Conservation (phyloP, 2,329 filamentous ascomycete genomes). For the Alternaria triticina region DNA sequence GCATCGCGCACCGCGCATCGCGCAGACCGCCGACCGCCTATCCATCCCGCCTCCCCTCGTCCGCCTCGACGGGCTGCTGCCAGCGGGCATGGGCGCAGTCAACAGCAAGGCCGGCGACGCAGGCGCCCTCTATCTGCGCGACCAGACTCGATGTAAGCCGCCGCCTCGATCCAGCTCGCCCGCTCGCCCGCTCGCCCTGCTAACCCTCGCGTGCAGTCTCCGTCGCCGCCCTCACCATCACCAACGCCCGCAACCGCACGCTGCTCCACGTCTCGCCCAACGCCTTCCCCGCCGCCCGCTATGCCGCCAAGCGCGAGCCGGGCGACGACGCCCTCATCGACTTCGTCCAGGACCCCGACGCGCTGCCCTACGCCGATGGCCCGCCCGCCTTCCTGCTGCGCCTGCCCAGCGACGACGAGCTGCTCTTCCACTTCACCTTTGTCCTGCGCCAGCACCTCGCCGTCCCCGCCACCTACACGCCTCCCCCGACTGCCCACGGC, state of each 20-base stretch:
- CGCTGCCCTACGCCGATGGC: constrained; percentile 36
- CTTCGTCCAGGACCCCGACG: constrained; percentile 92
- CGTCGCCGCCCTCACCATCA: constrained; percentile 81
- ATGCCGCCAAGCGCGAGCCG: constrained; percentile 72
- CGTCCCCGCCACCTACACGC: constrained; percentile 46
- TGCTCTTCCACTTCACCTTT: constrained; percentile 92
- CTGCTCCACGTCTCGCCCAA: constrained; percentile 83
- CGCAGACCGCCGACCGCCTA: background rate
- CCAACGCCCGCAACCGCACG: constrained; percentile 77
- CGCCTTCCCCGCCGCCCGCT: constrained; percentile 81
- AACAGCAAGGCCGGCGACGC: constrained; percentile 84
- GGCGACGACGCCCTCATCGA: constrained; percentile 81
- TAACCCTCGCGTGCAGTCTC: constrained; percentile 67
- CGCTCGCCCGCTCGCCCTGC: constrained; percentile 6
- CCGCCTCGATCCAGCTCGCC: background rate
- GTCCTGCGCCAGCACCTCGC: constrained; percentile 67
- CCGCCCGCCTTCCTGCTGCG: constrained; percentile 82
- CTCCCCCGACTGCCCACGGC: constrained; percentile 58
- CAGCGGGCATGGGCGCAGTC: constrained; percentile 80
- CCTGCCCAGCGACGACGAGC: constrained; percentile 87
- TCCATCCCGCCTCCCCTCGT: background rate
- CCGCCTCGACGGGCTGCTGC: constrained; percentile 9
- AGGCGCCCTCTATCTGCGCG: constrained; percentile 79
- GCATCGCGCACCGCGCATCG: background rate
- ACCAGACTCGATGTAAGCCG: constrained; percentile 84